Conservation (phyloP, 176 grass and related monocot genomes). For the Areca catechu region DNA sequence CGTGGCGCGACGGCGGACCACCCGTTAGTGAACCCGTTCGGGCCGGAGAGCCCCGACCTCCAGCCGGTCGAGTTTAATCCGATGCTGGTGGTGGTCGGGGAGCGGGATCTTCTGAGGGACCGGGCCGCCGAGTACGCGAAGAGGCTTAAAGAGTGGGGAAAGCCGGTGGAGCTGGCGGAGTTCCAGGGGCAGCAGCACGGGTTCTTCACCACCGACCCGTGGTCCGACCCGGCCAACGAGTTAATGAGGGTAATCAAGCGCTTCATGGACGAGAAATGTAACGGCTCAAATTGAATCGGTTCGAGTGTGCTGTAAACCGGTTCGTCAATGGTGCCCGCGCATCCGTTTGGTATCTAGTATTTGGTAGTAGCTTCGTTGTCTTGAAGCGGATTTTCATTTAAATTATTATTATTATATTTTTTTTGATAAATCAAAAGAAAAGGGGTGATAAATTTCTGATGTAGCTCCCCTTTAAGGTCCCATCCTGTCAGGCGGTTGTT, state of each 20-base stretch:
- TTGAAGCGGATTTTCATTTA: too few species aligned
- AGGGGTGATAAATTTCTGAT: too few species aligned
- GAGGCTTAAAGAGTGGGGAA: constrained; percentile 47
- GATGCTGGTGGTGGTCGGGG: constrained; percentile 62
- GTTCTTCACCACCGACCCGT: constrained; percentile 74
- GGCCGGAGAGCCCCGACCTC: constrained; percentile 32
- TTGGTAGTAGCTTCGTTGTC: too few species aligned
- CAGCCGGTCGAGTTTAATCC: constrained; percentile 43
- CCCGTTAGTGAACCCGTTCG: constrained; percentile 61
- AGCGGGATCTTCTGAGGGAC: constrained; percentile 57
- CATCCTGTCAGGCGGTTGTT: too few species aligned
- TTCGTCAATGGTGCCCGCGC: too few species aligned
- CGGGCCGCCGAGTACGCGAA: constrained; percentile 57
- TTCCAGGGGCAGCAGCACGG: constrained; percentile 83
- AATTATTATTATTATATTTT: too few species aligned
- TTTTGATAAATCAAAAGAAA: too few species aligned
- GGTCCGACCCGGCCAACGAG: constrained; percentile 45
- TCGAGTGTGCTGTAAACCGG: too few species aligned
- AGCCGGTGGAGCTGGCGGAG: constrained; percentile 51
- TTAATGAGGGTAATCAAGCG: constrained; percentile 60
- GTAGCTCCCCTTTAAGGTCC: too few species aligned
- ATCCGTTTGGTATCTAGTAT: too few species aligned
- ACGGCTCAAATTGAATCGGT: not conserved
- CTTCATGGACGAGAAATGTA: constrained; percentile 30
- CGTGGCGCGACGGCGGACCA: constrained; percentile 50